phyloP scores from a whole-genome alignment of 257 asterid genomes.

The Handroanthus guayacan region DNA sequence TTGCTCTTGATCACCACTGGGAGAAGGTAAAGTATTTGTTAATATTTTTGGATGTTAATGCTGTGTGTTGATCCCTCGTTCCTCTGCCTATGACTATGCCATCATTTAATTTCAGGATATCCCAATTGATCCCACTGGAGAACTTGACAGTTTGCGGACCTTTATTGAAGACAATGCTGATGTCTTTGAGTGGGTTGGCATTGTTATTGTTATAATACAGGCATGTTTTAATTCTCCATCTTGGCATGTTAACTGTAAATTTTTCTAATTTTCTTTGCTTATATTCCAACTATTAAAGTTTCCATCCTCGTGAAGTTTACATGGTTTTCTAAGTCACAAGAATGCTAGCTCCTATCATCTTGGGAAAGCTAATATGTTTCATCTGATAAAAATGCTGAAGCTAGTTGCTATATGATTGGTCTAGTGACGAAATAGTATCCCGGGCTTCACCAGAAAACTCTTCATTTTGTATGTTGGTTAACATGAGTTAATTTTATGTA shows the following conservation, averaged over 20 bases:
- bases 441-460: not conserved
- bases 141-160: constrained; percentile 58
- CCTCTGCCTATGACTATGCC: constrained; percentile 27
- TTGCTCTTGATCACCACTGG: constrained; percentile 78
- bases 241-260: constrained; percentile 28
- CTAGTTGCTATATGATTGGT: constrained; percentile 16
- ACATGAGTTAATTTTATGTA: not conserved
- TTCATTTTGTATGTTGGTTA: constrained; percentile 14
- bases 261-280: not conserved
- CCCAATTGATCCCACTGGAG: constrained; percentile 90
- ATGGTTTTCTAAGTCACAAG: constrained; percentile 12
- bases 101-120: constrained; percentile 58
- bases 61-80: constrained; percentile 27
- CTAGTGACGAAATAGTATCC: constrained; percentile 4
- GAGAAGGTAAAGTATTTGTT: constrained; percentile 60
- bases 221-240: constrained; percentile 50
- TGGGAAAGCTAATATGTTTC: constrained; percentile 9
- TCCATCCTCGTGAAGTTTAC: constrained; percentile 1
- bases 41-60: constrained; percentile 18
- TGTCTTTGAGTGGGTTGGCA: constrained; percentile 75
- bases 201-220: constrained; percentile 68
- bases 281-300: not conserved
- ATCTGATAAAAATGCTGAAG: not conserved
- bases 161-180: constrained; percentile 65
- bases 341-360: constrained; percentile 9